Evolutionary conservation across 768 basidiomycete genomes (phyloP), one percentile per base, ranked within the genome.

Genomic region (Suillus paluster): DNA sequence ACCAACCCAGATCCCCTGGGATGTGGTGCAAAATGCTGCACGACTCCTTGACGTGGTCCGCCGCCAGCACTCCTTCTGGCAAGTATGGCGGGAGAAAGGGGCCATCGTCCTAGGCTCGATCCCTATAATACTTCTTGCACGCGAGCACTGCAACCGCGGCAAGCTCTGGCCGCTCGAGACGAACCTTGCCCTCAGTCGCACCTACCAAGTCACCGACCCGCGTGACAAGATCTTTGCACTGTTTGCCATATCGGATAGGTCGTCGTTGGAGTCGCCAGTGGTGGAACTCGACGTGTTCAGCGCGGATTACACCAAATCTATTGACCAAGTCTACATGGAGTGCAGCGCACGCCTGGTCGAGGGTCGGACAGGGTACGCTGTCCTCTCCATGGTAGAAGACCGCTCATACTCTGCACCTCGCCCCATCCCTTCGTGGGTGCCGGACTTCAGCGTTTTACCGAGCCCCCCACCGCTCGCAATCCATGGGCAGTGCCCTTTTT

Each of bases 141-240:
- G 46, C 8, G 25, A 48, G 25, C 25, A 48, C 46, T 48, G 25
- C 17, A 23, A 9, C 25, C 15, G 25, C 25, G 46, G 46, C 4
- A 48, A 17, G 25, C 46, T 48, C 25, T 48, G 46, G 46, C 46
- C 14, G 46, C 25, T 48, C 25, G 46, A 48, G 15, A 48, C 46
- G 15, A 23, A 48, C 25, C 25, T 48, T 27, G 46, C 46, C 4
- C 25, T 48, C 15, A 48, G 46, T 17, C 46, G 46, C 46, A 48
- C 49, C 34, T 62, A 58, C 58, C 57, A 63, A 48, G 50, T 53
- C 12, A 63, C 60, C 5, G 60, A 63, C 50, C 59, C 52, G 11
- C 62, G 60, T 19, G 62, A 63, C 39, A 61, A 61, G 38, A 54
- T 63, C 19, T 62, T 53, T 48, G 62, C 62, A 34, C 60, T 63